Evolutionary conservation across 1,139 yeast species (phyloP).

Genomic region (Hemisphaericaspora xylofermentans): DNA sequence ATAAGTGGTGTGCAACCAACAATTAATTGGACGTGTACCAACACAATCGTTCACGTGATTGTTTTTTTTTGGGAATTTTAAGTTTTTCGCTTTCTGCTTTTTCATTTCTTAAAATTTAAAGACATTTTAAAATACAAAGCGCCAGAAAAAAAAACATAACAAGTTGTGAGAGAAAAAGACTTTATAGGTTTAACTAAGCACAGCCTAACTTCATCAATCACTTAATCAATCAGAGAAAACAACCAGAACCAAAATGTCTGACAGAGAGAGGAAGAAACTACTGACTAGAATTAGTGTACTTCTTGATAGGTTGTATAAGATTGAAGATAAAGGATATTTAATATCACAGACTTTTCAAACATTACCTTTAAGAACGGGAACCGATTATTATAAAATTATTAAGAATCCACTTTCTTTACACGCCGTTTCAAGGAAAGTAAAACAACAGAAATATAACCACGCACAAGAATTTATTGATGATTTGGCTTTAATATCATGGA

Average conservation of each 20-base stretch:
- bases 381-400: constrained; percentile 47
- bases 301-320: constrained; percentile 42
- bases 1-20: no score
- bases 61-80: no score
- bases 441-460: constrained; percentile 51
- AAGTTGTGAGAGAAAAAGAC: no score
- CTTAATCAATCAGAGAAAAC: no score
- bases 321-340: constrained; percentile 45
- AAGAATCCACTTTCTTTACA: constrained; percentile 45
- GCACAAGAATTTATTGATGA: constrained; percentile 74
- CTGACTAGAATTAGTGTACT: constrained; percentile 37
- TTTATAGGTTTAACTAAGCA: no score
- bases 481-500: constrained; percentile 82
- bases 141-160: no score
- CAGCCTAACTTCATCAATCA: no score
- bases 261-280: constrained; percentile 43
- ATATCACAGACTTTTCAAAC: constrained; percentile 51
- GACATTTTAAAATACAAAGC: no score
- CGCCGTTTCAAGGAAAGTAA: constrained; percentile 42
- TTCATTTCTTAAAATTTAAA: no score
- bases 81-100: no score
- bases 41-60: no score
- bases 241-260: constrained; percentile 27
- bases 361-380: constrained; percentile 52
- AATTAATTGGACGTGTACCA: no score